These are phyloP conservation scores for Apiospora rasikravindrae DNA, from an alignment of 2,329 filamentous ascomycete species.

Conservation along the genomic window DNA sequence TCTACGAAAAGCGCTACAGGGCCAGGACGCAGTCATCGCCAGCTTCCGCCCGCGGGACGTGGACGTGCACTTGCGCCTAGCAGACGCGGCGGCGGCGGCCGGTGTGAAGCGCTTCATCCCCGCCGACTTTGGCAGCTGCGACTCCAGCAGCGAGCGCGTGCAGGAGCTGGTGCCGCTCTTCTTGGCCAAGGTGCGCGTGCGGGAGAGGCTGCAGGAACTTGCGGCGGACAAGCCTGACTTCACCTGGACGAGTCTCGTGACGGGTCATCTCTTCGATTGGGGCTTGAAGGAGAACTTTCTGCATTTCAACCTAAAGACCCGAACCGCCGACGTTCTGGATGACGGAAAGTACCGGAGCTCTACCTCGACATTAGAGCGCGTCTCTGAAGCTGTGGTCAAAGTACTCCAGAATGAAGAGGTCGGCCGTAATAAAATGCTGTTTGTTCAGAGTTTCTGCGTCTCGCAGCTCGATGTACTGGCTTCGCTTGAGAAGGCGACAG, in stretches of 20 bases:
- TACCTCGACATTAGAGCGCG: conserved; percentile 41
- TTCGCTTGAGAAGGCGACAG: conserved; percentile 41
- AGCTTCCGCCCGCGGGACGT: conserved; percentile 39
- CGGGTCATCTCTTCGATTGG: conserved; percentile 50
- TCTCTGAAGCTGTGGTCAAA: conserved; percentile 41
- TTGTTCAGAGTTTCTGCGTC: conserved; percentile 48
- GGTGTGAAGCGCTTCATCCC: conserved; percentile 45
- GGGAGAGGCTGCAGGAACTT: conserved; percentile 37
- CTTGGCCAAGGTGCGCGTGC: conserved; percentile 41
- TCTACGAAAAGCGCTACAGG: conserved; percentile 38
- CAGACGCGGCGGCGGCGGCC: conserved; percentile 42
- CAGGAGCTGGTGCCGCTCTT: conserved; percentile 44
- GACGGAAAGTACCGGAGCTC: conserved; percentile 40
- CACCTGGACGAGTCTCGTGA: conserved; percentile 45
- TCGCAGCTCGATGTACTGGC: conserved; percentile 42
- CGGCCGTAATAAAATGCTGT: conserved; percentile 42
- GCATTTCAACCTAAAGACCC: conserved; percentile 39
- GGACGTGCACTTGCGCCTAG: conserved; percentile 41
- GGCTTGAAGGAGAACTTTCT: conserved; percentile 43
- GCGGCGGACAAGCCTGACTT: conserved; percentile 34
- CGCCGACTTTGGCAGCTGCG: conserved; percentile 48
- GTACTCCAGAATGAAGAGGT: conserved; percentile 36
- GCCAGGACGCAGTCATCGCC: conserved; percentile 45
- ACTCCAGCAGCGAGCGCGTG: conserved; percentile 40
- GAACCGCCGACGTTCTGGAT: conserved; percentile 42